These are phyloP conservation scores for Cladosporium halotolerans DNA, from an alignment of 2,329 filamentous ascomycete genomes.

Conservation along the genomic window DNA sequence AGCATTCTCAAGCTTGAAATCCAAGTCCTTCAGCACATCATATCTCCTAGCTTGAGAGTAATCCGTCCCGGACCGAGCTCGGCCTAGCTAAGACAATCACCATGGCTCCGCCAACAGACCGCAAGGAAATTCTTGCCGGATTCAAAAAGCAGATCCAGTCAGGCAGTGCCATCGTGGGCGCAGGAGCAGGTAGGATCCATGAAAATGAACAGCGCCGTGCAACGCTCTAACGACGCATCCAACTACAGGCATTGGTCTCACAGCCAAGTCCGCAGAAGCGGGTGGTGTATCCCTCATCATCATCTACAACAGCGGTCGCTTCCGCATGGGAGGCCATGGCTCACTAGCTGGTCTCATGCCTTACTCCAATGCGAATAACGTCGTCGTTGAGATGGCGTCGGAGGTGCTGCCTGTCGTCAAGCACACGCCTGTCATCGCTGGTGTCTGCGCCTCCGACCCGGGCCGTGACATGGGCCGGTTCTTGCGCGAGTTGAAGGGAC, in stretches of 20 bases:
- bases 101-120: constrained; percentile 54
- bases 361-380: constrained; percentile 63
- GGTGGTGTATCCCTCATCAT: constrained; percentile 65
- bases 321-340: constrained; percentile 65
- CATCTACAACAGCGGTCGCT: constrained; percentile 66
- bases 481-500: constrained; percentile 51
- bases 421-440: constrained; percentile 60
- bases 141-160: constrained; percentile 51
- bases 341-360: constrained; percentile 66
- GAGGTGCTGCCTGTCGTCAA: constrained; percentile 62
- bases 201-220: too few species aligned
- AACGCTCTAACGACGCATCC: background rate
- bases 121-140: constrained; percentile 49
- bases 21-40: too few species aligned
- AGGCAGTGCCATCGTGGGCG: constrained; percentile 59
- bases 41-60: too few species aligned
- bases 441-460: constrained; percentile 65
- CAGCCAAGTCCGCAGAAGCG: constrained; percentile 63
- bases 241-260: constrained; percentile 56
- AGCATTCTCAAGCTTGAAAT: too few species aligned
- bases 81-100: constrained; percentile 3
- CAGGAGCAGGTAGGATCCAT: constrained; percentile 48
- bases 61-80: too few species aligned
- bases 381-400: constrained; percentile 63
- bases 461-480: constrained; percentile 59